Evolutionary conservation across 2,329 filamentous ascomycete species (phyloP).

Genomic region (Didymella arachidicola): DNA sequence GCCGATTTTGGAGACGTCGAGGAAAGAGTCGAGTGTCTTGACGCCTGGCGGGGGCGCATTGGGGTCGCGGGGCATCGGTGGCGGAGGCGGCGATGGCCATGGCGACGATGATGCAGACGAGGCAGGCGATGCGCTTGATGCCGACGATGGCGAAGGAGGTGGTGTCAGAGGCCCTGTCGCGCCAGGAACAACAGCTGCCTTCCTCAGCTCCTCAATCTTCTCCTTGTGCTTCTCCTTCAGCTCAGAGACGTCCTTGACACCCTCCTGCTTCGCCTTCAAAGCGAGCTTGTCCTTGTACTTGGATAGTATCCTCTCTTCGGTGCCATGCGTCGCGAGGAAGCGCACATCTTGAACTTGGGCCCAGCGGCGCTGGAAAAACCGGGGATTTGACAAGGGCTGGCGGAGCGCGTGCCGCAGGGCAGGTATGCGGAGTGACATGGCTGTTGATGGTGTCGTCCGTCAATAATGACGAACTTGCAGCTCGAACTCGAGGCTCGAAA

Average conservation of each 20-base stretch:
- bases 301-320: slow-evolving; percentile 73
- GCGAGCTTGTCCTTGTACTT: slow-evolving; percentile 89
- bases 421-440: slow-evolving; percentile 37
- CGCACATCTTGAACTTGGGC: slow-evolving; percentile 92
- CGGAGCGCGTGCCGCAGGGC: slow-evolving; percentile 43
- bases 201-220: slow-evolving; percentile 77
- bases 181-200: slow-evolving; percentile 66
- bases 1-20: slow-evolving; percentile 82
- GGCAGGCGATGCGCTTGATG: slow-evolving; percentile 16
- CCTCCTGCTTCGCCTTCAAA: slow-evolving; percentile 77
- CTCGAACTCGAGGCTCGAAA: slow-evolving; percentile 8
- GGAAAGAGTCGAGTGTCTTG: slow-evolving; percentile 71
- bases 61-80: slow-evolving; percentile 36
- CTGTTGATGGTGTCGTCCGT: slow-evolving; percentile 13
- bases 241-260: slow-evolving; percentile 73
- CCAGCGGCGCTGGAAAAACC: slow-evolving; percentile 74
- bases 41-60: slow-evolving; percentile 57
- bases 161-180: slow-evolving; percentile 56
- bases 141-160: slow-evolving; percentile 22
- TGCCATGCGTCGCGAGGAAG: slow-evolving; percentile 81
- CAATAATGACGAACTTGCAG: slow-evolving; percentile 14
- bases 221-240: slow-evolving; percentile 85
- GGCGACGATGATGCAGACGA: slow-evolving; percentile 26
- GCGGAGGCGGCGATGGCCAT: slow-evolving; percentile 38
- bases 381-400: slow-evolving; percentile 41